phyloP scores from a whole-genome alignment of 2,329 filamentous ascomycete species.

The Trichothecium sympodiale region DNA sequence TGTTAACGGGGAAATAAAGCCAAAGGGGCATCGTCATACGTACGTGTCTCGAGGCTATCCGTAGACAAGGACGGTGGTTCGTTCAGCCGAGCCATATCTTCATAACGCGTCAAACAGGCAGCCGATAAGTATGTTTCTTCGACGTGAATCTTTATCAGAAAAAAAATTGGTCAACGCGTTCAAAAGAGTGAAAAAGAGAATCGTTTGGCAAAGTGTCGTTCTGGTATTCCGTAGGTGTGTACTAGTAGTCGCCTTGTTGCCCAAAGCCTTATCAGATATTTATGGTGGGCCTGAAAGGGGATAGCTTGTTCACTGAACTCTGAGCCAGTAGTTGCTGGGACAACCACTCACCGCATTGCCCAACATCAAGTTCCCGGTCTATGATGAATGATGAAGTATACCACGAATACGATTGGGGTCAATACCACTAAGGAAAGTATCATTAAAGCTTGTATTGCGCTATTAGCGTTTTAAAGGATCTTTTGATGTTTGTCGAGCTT shows the following conservation, averaged over 20 bases:
- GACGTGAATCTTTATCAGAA: too few species aligned
- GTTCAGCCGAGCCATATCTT: slow-evolving; percentile 69
- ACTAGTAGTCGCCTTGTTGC: slow-evolving; percentile 13
- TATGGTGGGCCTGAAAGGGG: slow-evolving; percentile 17
- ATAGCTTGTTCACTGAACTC: slow-evolving; percentile 9
- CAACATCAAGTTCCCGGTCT: too few species aligned
- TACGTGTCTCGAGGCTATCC: slow-evolving; percentile 63
- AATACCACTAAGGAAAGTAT: too few species aligned
- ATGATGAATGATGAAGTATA: too few species aligned
- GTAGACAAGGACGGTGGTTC: slow-evolving; percentile 56
- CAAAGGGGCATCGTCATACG: slow-evolving; percentile 19
- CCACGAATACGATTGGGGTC: too few species aligned
- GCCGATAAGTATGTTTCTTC: too few species aligned
- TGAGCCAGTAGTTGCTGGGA: slow-evolving; percentile 18
- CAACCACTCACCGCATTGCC: slow-evolving; percentile 4
- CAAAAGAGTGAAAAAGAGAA: slow-evolving; percentile 1
- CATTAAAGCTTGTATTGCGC: too few species aligned
- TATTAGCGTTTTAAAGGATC: too few species aligned
- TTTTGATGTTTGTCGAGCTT: too few species aligned
- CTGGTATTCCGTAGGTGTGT: slow-evolving; percentile 8
- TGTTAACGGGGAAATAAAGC: not conserved
- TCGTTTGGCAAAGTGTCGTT: slow-evolving; percentile 13
- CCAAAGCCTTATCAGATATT: slow-evolving; percentile 17
- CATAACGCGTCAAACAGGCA: slow-evolving; percentile 8
- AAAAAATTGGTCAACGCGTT: not conserved